These are phyloP conservation scores for Calonectria montana DNA, from an alignment of 2,329 filamentous ascomycete genomes.

Conservation along the genomic window DNA sequence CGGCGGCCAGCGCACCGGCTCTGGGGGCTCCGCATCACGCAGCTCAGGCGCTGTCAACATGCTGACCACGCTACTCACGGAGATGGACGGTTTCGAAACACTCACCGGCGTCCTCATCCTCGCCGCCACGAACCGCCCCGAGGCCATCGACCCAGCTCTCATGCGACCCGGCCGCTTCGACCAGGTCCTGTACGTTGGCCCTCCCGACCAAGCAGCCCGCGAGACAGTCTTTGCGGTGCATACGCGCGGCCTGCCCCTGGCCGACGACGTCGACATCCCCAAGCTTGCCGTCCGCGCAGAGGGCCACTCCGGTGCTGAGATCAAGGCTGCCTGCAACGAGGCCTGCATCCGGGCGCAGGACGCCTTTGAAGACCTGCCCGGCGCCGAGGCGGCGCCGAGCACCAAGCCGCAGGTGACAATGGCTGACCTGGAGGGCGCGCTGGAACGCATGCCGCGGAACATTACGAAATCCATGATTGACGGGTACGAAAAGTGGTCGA, in stretches of 20 bases:
- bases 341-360: slow-evolving; percentile 58
- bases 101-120: slow-evolving; percentile 87
- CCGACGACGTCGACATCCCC: slow-evolving; percentile 72
- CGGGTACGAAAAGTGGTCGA: slow-evolving; percentile 68
- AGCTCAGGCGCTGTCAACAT: slow-evolving; percentile 76
- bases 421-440: slow-evolving; percentile 57
- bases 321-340: slow-evolving; percentile 65
- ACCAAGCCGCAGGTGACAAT: slow-evolving; percentile 52
- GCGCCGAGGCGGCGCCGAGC: slow-evolving; percentile 40
- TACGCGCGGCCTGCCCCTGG: slow-evolving; percentile 69
- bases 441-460: slow-evolving; percentile 62
- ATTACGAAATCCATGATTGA: slow-evolving; percentile 70
- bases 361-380: slow-evolving; percentile 43
- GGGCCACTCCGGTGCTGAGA: slow-evolving; percentile 88
- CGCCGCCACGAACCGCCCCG: slow-evolving; percentile 91
- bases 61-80: slow-evolving; percentile 88
- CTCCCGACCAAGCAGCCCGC: slow-evolving; percentile 78
- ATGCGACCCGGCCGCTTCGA: slow-evolving; percentile 89
- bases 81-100: slow-evolving; percentile 95
- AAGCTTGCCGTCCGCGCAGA: slow-evolving; percentile 74
- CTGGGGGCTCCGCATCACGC: slow-evolving; percentile 50
- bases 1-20: slow-evolving; percentile 65
- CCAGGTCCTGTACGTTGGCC: slow-evolving; percentile 85
- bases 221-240: slow-evolving; percentile 81
- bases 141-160: slow-evolving; percentile 86